A percentile compares a stretch with the other conserved stretches of the same genome.
Conservation (phyloP, 192 early-diverging fungal species). For the Dissophora ornata region DNA sequence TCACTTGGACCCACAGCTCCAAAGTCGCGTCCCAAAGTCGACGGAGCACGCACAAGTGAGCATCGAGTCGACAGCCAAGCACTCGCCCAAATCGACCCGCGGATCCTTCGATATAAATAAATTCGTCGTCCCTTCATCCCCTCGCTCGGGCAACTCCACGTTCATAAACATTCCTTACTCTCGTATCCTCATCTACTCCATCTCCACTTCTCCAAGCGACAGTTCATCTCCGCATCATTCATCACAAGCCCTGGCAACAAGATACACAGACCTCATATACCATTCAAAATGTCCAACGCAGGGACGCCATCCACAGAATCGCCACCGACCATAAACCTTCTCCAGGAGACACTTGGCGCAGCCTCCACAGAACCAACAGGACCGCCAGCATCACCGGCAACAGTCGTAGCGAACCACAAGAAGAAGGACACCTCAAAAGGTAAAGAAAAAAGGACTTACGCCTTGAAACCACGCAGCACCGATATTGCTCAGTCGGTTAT, state of each 20-base stretch:
- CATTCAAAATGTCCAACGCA: conserved; percentile 30
- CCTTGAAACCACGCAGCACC: no score
- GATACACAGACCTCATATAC: conserved; percentile 2
- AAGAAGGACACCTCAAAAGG: conserved; percentile 63
- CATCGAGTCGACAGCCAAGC: background rate
- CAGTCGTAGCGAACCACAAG: conserved; percentile 50
- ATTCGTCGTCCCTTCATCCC: no score
- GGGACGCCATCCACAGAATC: conserved; percentile 46
- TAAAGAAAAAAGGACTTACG: no score
- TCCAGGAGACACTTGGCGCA: conserved; percentile 2
- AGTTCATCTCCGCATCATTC: background rate
- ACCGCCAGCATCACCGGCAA: conserved; percentile 31
- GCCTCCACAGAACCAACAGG: conserved; percentile 10
- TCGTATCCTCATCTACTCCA: background rate
- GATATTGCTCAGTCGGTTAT: no score
- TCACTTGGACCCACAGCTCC: no score
- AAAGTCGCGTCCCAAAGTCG: conserved; percentile 27
- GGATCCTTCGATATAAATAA: background rate
- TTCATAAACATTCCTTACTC: background rate
- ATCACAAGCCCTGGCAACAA: no score
- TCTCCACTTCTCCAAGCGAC: background rate
- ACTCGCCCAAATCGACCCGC: background rate
- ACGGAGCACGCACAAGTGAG: background rate
- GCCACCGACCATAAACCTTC: conserved; percentile 24
- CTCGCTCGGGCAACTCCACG: background rate